Evolutionary conservation across 2,329 filamentous ascomycete genomes (phyloP).

Genomic region (Xylariaceae sp.): DNA sequence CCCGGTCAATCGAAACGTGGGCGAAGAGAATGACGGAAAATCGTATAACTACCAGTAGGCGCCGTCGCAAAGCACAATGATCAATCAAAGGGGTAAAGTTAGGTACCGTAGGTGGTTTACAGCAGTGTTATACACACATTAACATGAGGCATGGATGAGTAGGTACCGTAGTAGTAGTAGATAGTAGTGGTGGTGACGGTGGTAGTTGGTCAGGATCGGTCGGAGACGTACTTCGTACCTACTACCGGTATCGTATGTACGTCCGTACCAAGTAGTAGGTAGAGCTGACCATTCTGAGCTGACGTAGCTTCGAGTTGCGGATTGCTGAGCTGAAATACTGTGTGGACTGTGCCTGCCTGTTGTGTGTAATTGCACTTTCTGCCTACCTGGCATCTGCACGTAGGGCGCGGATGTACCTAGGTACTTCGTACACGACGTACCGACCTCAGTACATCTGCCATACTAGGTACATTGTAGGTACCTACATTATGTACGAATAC

Average conservation of each 20-base stretch:
- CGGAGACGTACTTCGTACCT: too few species aligned
- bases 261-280: too few species aligned
- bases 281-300: not conserved
- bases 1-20: too few species aligned
- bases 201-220: not conserved
- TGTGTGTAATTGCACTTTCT: not conserved
- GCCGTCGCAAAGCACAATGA: conserved; percentile 1
- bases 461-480: too few species aligned
- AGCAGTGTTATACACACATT: not conserved
- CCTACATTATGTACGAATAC: too few species aligned
- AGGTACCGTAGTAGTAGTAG: too few species aligned
- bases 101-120: too few species aligned
- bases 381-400: too few species aligned
- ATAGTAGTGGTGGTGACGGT: too few species aligned
- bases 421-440: not conserved
- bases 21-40: not conserved
- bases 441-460: too few species aligned
- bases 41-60: not conserved
- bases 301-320: not conserved
- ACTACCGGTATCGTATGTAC: too few species aligned
- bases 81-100: conserved; percentile 9
- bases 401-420: too few species aligned
- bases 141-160: not conserved
- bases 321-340: not conserved
- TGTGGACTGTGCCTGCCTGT: not conserved